Evolutionary conservation across 495 filamentous ascomycete genomes (phyloP).

Genomic region (Penicillium roqueforti): DNA sequence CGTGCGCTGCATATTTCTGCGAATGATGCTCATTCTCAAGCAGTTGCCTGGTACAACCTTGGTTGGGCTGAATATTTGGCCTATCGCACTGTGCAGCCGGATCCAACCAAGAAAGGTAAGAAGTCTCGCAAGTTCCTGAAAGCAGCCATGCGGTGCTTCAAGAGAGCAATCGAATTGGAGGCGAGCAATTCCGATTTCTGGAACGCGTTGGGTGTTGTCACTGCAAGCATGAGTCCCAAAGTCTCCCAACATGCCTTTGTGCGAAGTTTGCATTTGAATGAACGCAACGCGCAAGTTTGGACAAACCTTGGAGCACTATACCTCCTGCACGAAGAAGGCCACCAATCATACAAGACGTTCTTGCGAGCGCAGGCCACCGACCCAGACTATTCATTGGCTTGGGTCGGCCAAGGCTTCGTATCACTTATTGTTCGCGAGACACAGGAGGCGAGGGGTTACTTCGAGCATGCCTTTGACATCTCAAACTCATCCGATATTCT

Average conservation of each 20-base stretch:
- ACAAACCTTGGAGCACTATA: conserved; percentile 87
- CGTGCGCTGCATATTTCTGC: conserved; percentile 70
- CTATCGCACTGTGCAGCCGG: conserved; percentile 55
- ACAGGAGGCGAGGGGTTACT: conserved; percentile 74
- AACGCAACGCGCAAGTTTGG: conserved; percentile 77
- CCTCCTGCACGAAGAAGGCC: conserved; percentile 72
- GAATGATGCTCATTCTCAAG: conserved; percentile 82
- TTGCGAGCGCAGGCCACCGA: conserved; percentile 88
- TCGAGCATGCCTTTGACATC: conserved; percentile 96
- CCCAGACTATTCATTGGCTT: conserved; percentile 86
- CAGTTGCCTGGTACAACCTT: conserved; percentile 93
- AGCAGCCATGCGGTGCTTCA: conserved; percentile 88
- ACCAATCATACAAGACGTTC: conserved; percentile 84
- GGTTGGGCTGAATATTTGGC: conserved; percentile 89
- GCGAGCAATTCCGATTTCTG: conserved; percentile 96
- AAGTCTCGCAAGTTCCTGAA: conserved; percentile 62
- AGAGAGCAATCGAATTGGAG: conserved; percentile 91
- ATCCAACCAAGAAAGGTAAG: conserved; percentile 35
- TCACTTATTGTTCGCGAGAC: conserved; percentile 68
- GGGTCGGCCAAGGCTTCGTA: conserved; percentile 88
- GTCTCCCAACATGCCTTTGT: conserved; percentile 94
- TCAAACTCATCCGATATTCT: conserved; percentile 66
- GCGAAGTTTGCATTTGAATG: conserved; percentile 89
- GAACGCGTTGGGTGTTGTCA: conserved; percentile 92
- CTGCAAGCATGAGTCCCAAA: conserved; percentile 74